These are phyloP conservation scores for Scutellaria barbata DNA, from an alignment of 257 asterid species.

Conservation along the genomic window DNA sequence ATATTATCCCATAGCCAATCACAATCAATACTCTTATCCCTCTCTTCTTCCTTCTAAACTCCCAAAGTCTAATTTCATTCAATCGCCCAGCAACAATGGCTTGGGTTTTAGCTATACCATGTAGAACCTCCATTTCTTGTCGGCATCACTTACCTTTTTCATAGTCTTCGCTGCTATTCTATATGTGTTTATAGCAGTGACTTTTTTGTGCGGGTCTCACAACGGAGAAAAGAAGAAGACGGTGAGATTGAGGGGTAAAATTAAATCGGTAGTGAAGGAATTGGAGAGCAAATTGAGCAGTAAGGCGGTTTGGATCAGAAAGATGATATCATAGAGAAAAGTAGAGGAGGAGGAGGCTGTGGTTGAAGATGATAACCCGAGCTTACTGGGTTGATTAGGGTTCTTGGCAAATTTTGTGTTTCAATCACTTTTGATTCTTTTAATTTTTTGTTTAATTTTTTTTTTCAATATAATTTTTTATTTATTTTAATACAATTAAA, in stretches of 20 bases:
- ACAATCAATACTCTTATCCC: too few relatives aligned
- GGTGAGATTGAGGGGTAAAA: constrained; percentile 43
- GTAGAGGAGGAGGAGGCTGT: constrained; percentile 41
- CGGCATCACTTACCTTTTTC: constrained; percentile 33
- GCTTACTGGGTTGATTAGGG: too few relatives aligned
- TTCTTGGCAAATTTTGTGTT: too few relatives aligned
- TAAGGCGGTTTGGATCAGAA: constrained; percentile 50
- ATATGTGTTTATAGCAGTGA: constrained; percentile 29
- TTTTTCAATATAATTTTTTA: too few relatives aligned
- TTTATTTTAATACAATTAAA: too few relatives aligned
- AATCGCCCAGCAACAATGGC: constrained; percentile 38
- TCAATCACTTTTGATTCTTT: too few relatives aligned
- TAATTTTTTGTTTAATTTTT: too few relatives aligned
- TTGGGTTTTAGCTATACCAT: constrained; percentile 26
- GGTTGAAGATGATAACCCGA: too few relatives aligned
- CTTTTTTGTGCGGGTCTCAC: constrained; percentile 52
- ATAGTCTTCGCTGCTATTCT: constrained; percentile 35
- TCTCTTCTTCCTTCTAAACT: too few relatives aligned
- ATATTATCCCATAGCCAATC: too few relatives aligned
- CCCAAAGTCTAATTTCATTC: too few relatives aligned
- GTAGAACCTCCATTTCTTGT: constrained; percentile 29
- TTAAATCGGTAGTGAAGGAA: too few relatives aligned
- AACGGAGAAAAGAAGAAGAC: constrained; percentile 23
- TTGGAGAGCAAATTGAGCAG: constrained; percentile 47
- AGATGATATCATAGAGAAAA: constrained; percentile 59